A percentile compares a stretch with the other conserved stretches of the same genome.
Conservation (phyloP, 768 basidiomycete species). For the Leccinum longicurvipes region DNA sequence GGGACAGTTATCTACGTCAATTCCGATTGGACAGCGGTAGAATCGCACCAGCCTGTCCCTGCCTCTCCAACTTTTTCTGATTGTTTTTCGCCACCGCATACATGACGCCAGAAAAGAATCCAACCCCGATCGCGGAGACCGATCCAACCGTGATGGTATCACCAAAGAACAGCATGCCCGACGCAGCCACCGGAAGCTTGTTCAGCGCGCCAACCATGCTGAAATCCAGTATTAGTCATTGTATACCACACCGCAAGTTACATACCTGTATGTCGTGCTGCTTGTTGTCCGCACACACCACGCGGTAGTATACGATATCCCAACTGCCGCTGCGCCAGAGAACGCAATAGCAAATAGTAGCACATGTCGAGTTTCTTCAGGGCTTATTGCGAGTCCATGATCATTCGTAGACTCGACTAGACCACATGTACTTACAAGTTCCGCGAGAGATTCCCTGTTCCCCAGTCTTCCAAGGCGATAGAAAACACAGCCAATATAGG, state of each 20-base stretch:
- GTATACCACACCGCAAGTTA: background rate
- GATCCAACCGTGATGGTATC: constrained; percentile 86
- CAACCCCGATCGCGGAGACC: constrained; percentile 80
- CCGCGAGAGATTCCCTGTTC: constrained; percentile 61
- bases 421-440: constrained; percentile 79
- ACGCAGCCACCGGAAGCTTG: constrained; percentile 96
- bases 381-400: constrained; percentile 46
- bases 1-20: background rate
- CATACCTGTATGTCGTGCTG: constrained; percentile 96
- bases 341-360: constrained; percentile 88
- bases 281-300: constrained; percentile 97
- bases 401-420: background rate
- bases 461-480: constrained; percentile 87
- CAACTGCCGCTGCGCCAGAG: constrained; percentile 96
- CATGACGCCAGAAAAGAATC: constrained; percentile 88
- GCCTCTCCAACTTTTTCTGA: constrained; percentile 74
- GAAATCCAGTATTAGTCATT: constrained; percentile 9
- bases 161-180: constrained; percentile 97
- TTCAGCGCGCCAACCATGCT: constrained; percentile 98
- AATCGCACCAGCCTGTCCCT: constrained; percentile 47
- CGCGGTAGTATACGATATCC: constrained; percentile 97
- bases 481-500: constrained; percentile 85
- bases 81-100: constrained; percentile 95
- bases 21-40: constrained; percentile 64
- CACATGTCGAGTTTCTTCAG: constrained; percentile 70